Percentiles rank a stretch among this genome's conserved stretches.
Evolutionary conservation across 1,284 basidiomycete species (phyloP).

Genomic region (Moesziomyces parantarcticus): DNA sequence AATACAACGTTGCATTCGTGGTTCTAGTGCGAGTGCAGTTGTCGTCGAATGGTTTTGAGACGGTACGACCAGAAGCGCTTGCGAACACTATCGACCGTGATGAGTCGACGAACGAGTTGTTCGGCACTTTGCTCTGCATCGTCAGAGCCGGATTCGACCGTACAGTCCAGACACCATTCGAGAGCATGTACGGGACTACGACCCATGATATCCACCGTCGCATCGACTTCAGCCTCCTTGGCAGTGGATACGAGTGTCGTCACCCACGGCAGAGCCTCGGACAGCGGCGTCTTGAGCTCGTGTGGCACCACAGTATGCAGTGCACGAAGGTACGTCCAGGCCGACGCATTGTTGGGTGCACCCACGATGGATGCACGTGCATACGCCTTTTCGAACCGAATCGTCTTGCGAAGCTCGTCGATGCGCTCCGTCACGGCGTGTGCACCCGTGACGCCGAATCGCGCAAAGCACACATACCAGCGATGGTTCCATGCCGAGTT

Average conservation of each 20-base stretch:
- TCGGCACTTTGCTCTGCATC: conserved; percentile 14
- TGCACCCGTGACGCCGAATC: conserved; percentile 27
- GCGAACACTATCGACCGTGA: conserved; percentile 48
- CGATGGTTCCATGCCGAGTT: conserved; percentile 99
- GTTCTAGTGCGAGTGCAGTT: not conserved
- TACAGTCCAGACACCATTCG: conserved; percentile 58
- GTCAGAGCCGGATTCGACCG: conserved; percentile 3
- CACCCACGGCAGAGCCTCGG: conserved; percentile 8
- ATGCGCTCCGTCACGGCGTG: not conserved
- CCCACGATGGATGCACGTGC: conserved; percentile 29
- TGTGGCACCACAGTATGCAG: conserved; percentile 14
- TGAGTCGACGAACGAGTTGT: conserved; percentile 26
- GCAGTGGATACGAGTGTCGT: conserved; percentile 24
- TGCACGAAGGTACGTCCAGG: conserved; percentile 64
- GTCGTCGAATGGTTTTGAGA: conserved; percentile 18
- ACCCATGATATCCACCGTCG: conserved; percentile 37
- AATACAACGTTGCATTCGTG: not conserved
- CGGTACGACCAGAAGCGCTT: conserved; percentile 46
- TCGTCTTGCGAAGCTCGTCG: conserved; percentile 31
- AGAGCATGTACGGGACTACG: conserved; percentile 43
- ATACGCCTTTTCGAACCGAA: conserved; percentile 41
- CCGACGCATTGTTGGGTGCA: conserved; percentile 58
- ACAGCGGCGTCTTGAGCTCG: not conserved
- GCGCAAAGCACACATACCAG: conserved; percentile 84
- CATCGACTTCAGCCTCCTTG: conserved; percentile 29